Base-by-base conservation (phyloP, 441 rosid genomes). In the Pelargonium australe region DNA sequence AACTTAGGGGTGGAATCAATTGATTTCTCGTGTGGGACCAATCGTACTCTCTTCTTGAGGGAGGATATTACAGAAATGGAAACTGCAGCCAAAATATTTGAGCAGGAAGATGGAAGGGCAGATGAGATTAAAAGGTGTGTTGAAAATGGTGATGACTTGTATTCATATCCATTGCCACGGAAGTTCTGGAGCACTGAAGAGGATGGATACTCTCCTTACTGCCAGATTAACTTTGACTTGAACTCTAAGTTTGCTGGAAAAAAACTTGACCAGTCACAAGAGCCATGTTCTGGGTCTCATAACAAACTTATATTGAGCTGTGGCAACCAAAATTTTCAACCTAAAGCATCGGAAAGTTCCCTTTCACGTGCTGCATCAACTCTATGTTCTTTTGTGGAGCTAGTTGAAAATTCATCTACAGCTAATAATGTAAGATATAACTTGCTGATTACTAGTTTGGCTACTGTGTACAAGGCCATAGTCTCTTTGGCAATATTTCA, bases 11-110 rank as follows among this genome's bases (percentile, higher is more conserved):
- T 86, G 25, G 74, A 73, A 72, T 79, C 88, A 37, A 84, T 88
- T 66, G 84, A 82, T 75, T 84, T 82, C 20, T 73, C 96, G 10
- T 92, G 99, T 72, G 97, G 98, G 78, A 80, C 79, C 67, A 81
- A 72, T 49, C 78, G 34, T 34, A 83, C 77, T 13, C 87, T 95
- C 64, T 88, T 80, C 82, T 74, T 95, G 82, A 92, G 99, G 77
- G 90, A 89, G 68, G 86, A 87, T 77, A 74, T 88, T 53, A 73
- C 76, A 70, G 82, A 69, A 72, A 66, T 95, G 92, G 99, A 95
- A 83, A 88, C 88, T 76, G 97, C 87, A 60, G 98, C 99, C 41
- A 84, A 72, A 76, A 85, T 74, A 68, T 89, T 92, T 78, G 97
- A 91, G 89, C 79, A 79, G 77, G 96, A 89, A 70, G 88, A 72